phyloP scores from a whole-genome alignment of 2,329 filamentous ascomycete genomes.

The Lomentospora prolificans region DNA sequence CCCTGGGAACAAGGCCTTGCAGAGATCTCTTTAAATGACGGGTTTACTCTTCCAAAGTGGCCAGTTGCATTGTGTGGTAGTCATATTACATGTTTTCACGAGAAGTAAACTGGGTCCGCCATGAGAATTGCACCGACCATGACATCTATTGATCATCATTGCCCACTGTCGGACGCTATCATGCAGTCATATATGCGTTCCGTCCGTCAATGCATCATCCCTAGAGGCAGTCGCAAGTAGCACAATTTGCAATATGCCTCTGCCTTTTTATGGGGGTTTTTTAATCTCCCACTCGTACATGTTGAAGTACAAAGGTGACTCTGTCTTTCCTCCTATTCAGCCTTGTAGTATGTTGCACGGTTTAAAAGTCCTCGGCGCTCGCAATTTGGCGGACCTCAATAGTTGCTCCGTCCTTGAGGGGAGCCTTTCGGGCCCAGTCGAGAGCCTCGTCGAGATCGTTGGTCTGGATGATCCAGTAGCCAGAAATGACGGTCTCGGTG shows the following conservation, averaged over 20 bases:
- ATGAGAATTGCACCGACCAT: too few relatives aligned
- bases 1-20: too few relatives aligned
- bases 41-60: too few relatives aligned
- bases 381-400: constrained; percentile 17
- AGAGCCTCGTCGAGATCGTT: constrained; percentile 20
- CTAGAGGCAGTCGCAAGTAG: not conserved
- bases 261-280: not conserved
- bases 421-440: constrained; percentile 20
- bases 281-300: not conserved
- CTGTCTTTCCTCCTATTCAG: not conserved
- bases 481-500: constrained; percentile 18
- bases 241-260: not conserved
- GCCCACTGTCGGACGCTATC: not conserved
- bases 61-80: too few relatives aligned
- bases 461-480: constrained; percentile 22
- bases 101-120: too few relatives aligned
- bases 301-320: not conserved
- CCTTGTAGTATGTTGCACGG: not conserved
- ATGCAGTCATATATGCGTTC: not conserved
- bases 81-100: too few relatives aligned
- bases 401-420: constrained; percentile 17
- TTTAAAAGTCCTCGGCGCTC: constrained; percentile 12
- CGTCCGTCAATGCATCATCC: not conserved
- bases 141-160: not conserved
- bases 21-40: too few relatives aligned